Conservation (phyloP, 495 filamentous ascomycete genomes). For the Ramalina peruviana region DNA sequence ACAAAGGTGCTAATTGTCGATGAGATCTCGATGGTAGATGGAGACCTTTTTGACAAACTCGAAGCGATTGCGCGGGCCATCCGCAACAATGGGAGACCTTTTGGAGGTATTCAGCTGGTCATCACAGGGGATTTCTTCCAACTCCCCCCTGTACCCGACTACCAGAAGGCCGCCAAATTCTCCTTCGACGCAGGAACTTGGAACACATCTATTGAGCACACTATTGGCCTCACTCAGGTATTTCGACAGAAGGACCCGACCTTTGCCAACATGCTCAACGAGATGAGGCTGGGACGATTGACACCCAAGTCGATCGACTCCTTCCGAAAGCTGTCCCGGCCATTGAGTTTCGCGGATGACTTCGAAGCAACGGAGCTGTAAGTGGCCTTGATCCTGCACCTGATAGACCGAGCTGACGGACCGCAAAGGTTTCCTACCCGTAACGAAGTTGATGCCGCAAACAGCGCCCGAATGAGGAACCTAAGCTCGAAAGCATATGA, state of each 20-base stretch:
- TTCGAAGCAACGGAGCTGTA: conserved; percentile 84
- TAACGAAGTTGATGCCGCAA: conserved; percentile 77
- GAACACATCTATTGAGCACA: conserved; percentile 86
- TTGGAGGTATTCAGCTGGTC: conserved; percentile 90
- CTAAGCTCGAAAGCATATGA: conserved; percentile 52
- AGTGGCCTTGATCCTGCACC: conserved; percentile 11
- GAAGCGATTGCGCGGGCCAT: conserved; percentile 70
- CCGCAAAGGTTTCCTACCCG: conserved; percentile 68
- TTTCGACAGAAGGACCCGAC: conserved; percentile 91
- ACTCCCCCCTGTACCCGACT: conserved; percentile 81
- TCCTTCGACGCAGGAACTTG: conserved; percentile 85
- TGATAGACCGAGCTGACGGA: background rate
- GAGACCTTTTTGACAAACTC: conserved; percentile 91
- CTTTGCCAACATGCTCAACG: conserved; percentile 90
- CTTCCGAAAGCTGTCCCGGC: conserved; percentile 58
- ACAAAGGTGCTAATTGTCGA: conserved; percentile 82
- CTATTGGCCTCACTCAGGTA: conserved; percentile 86
- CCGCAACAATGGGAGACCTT: conserved; percentile 79
- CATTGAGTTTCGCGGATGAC: conserved; percentile 56
- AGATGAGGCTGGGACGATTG: conserved; percentile 83
- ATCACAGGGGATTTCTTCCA: conserved; percentile 98
- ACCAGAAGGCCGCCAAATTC: conserved; percentile 62
- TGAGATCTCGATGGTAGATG: conserved; percentile 98
- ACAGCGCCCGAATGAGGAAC: conserved; percentile 53
- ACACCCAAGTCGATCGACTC: conserved; percentile 50